Percentiles rank a stretch among this genome's conserved stretches.
Evolutionary conservation across 2,329 filamentous ascomycete genomes (phyloP).

Genomic region (Arthroderma sp.): DNA sequence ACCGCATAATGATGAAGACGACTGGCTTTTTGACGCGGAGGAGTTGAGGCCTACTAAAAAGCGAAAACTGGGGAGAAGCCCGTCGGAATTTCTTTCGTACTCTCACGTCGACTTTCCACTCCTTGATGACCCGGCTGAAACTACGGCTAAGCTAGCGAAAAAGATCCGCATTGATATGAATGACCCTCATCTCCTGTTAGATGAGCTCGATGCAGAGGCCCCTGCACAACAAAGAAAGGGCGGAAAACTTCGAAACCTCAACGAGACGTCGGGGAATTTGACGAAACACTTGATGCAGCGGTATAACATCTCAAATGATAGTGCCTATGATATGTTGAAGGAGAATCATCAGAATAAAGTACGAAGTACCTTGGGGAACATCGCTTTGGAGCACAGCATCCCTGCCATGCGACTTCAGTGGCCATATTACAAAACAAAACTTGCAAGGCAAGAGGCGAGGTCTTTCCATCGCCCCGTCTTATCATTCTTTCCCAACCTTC

Average conservation of each 20-base stretch:
- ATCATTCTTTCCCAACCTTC: slow-evolving; percentile 55
- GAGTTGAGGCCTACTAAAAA: slow-evolving; percentile 49
- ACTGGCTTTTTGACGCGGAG: slow-evolving; percentile 30
- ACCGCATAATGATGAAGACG: slow-evolving; percentile 46
- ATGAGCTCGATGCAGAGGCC: slow-evolving; percentile 56
- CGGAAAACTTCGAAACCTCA: slow-evolving; percentile 21
- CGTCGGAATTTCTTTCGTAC: slow-evolving; percentile 35
- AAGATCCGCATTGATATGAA: slow-evolving; percentile 74
- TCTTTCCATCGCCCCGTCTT: slow-evolving; percentile 76
- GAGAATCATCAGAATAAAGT: slow-evolving; percentile 96
- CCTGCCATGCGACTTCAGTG: slow-evolving; percentile 83
- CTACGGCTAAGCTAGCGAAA: slow-evolving; percentile 60
- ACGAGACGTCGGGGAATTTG: slow-evolving; percentile 57
- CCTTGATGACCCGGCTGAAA: slow-evolving; percentile 67
- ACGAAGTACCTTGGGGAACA: slow-evolving; percentile 76
- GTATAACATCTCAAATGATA: slow-evolving; percentile 94
- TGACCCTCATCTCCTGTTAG: slow-evolving; percentile 74
- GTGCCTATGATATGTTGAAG: slow-evolving; percentile 88
- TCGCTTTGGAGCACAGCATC: slow-evolving; percentile 88
- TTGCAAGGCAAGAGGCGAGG: slow-evolving; percentile 57
- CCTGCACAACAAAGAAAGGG: slow-evolving; percentile 40
- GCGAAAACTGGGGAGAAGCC: slow-evolving; percentile 41
- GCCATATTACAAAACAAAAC: slow-evolving; percentile 87
- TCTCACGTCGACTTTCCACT: slow-evolving; percentile 53
- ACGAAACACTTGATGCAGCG: slow-evolving; percentile 62